Conservation (phyloP, 306 rosid genomes). For the Fragaria vesca region DNA sequence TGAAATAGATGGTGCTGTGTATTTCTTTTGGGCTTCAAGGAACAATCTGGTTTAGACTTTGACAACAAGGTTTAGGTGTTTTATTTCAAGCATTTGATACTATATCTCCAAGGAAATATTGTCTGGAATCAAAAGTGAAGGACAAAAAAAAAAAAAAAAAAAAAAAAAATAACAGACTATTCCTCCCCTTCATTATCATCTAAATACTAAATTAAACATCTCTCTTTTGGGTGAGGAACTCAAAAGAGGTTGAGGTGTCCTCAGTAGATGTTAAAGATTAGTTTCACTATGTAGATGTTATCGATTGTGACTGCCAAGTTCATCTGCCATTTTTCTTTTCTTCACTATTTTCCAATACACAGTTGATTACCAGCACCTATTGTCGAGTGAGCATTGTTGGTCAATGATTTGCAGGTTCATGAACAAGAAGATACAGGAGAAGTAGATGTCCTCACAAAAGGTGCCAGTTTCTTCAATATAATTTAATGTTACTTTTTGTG, state of each 20-base stretch:
- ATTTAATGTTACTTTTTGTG: conserved; percentile 1
- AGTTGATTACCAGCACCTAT: not conserved
- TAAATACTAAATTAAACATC: not conserved
- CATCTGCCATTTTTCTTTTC: not conserved
- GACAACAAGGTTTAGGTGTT: not conserved
- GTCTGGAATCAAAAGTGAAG: not conserved
- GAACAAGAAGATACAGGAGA: conserved; percentile 76
- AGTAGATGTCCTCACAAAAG: conserved; percentile 92
- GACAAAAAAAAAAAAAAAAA: not conserved
- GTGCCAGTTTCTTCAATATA: conserved; percentile 33
- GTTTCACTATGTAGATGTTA: not conserved
- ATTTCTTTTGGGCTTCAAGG: not conserved
- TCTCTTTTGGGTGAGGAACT: not conserved
- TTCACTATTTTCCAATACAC: not conserved
- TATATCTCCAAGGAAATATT: not conserved
- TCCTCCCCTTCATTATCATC: not conserved
- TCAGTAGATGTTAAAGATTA: not conserved
- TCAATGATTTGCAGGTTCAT: conserved; percentile 60
- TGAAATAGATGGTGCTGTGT: not conserved
- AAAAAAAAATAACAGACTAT: not conserved
- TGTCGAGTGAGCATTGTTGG: not conserved
- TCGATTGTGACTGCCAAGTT: not conserved
- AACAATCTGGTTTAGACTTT: not conserved
- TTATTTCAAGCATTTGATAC: not conserved
- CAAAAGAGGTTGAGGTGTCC: not conserved